Conservation (phyloP, 495 filamentous ascomycete genomes). For the Penicillium herquei region DNA sequence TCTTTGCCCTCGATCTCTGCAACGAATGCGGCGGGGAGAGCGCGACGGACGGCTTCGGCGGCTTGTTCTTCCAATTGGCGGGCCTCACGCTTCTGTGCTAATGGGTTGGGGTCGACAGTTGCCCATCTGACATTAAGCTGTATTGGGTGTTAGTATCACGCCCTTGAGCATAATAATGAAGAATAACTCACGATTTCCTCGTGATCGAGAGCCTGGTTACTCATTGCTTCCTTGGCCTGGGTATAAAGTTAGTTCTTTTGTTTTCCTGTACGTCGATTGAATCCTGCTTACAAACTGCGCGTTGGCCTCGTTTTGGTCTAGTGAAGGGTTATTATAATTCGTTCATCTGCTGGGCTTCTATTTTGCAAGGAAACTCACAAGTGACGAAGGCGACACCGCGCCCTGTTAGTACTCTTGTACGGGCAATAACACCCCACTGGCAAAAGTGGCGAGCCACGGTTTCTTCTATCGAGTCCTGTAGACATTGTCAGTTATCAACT, state of each 20-base stretch:
- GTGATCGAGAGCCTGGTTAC: conserved; percentile 72
- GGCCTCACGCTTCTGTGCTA: conserved; percentile 90
- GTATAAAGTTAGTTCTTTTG: not conserved
- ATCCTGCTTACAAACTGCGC: conserved; percentile 64
- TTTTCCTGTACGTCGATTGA: not conserved
- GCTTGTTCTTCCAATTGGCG: conserved; percentile 92
- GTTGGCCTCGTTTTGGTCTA: conserved; percentile 71
- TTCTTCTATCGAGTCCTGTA: conserved; percentile 43
- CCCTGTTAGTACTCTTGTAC: conserved; percentile 84
- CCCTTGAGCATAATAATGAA: not conserved
- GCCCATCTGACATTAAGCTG: conserved; percentile 91
- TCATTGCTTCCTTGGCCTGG: conserved; percentile 71
- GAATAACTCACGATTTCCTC: conserved; percentile 41
- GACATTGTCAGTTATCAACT: not conserved
- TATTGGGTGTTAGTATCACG: not conserved
- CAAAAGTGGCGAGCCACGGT: conserved; percentile 90
- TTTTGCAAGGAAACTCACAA: conserved; percentile 26
- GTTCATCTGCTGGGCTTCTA: not conserved
- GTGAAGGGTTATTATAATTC: not conserved
- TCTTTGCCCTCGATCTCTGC: conserved; percentile 92
- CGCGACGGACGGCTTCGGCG: conserved; percentile 89
- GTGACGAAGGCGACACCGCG: conserved; percentile 88
- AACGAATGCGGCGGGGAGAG: conserved; percentile 88
- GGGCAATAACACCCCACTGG: conserved; percentile 90
- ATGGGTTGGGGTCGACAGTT: conserved; percentile 91